Conservation (phyloP, 768 basidiomycete genomes). For the Tricholoma sp. region DNA sequence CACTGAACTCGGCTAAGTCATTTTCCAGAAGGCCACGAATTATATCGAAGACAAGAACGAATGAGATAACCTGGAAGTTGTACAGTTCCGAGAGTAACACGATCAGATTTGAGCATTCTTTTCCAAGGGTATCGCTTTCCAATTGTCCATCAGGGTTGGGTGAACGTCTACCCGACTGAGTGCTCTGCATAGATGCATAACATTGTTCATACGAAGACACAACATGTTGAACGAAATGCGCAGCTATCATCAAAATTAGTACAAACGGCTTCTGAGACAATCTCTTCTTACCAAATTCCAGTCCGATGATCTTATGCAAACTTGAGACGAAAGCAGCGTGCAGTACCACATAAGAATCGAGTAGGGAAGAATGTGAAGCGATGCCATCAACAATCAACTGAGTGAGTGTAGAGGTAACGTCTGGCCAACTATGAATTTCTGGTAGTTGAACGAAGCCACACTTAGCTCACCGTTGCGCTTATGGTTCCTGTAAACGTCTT, state of each 20-base stretch:
- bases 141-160: conserved; percentile 9
- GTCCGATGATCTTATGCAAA: conserved; percentile 73
- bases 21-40: conserved; percentile 67
- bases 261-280: neutral
- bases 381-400: conserved; percentile 74
- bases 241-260: conserved; percentile 42
- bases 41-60: conserved; percentile 84
- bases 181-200: conserved; percentile 31
- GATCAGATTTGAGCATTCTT: conserved; percentile 86
- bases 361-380: conserved; percentile 69
- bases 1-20: conserved; percentile 68
- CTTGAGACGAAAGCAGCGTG: conserved; percentile 82
- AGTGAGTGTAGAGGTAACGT: conserved; percentile 78
- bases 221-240: conserved; percentile 73
- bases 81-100: conserved; percentile 89
- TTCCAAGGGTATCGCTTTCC: conserved; percentile 47
- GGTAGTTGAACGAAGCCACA: neutral
- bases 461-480: conserved; percentile 62
- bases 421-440: conserved; percentile 31
- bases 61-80: conserved; percentile 93
- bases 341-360: conserved; percentile 87
- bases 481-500: conserved; percentile 71
- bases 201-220: conserved; percentile 64
- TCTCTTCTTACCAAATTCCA: conserved; percentile 76
- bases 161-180: conserved; percentile 2